Percentiles rank a stretch among this genome's conserved stretches.
Evolutionary conservation across 179 eudicot genomes (phyloP).

Genomic region (Vitellaria paradoxa): DNA sequence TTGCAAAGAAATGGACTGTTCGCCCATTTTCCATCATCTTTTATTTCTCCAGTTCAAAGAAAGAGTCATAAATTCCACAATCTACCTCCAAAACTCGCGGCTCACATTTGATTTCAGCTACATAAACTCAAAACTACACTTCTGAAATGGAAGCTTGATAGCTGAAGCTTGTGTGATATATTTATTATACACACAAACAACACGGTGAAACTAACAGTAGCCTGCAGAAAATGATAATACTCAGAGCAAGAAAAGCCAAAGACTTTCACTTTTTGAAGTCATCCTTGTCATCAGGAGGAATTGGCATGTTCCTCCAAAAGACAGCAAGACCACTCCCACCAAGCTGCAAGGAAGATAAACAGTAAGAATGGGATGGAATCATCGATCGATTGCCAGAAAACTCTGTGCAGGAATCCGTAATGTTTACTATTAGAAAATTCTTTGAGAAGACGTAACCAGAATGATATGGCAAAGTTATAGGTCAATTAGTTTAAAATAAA

Average conservation of each 20-base stretch:
- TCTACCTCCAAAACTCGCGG: background rate
- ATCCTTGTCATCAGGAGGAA: conserved; percentile 88
- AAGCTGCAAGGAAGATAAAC: conserved; percentile 45
- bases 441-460: background rate
- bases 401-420: background rate
- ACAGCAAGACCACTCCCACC: conserved; percentile 99
- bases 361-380: background rate
- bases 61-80: background rate
- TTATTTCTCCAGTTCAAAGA: background rate
- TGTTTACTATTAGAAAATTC: background rate
- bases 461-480: no score
- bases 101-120: background rate
- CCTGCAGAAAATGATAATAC: background rate
- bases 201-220: background rate
- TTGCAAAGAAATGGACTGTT: background rate
- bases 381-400: background rate
- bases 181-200: background rate
- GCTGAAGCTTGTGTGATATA: background rate
- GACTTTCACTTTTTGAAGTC: conserved; percentile 76
- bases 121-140: background rate
- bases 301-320: conserved; percentile 85
- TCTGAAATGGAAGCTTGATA: background rate
- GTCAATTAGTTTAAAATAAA: no score
- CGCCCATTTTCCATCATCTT: background rate
- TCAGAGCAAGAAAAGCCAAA: background rate